Base-by-base conservation (phyloP, 768 basidiomycete species). In the Kondoa malvinella region DNA sequence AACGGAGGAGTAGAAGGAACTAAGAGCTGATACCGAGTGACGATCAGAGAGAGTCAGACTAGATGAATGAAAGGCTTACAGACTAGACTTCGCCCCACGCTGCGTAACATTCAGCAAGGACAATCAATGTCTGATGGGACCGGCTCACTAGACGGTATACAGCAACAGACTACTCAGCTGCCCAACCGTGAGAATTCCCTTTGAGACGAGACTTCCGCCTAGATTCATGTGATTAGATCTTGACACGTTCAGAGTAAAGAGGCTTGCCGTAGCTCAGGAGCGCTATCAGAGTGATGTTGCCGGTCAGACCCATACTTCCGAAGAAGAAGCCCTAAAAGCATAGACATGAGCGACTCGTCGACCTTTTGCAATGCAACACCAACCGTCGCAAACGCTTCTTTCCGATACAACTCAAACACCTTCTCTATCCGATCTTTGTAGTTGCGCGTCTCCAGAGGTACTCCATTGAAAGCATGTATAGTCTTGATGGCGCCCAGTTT, bases 261-360 rank as follows among this genome's bases (percentile, higher is more conserved):
- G n/a, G n/a, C 40, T 8, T 21, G 21, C 40, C 94, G 74, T 95
- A 99, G 57, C 91, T 90, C 33, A 99, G 80, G 30, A 99, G 78
- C 61, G 85, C 88, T 57, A 99, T 80, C 60, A 96, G 77, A 0
- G 94, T 92, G 65, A 94, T 81, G 74, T 97, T 97, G 14, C 94
- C 70, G 16, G 34, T 65, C 62, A 75, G 72, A 15, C 74, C 79
- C 26, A 77, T 76, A 17, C 75, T 76, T 21, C 92, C 94, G 76
- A 88, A 95, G 79, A 99, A 99, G 64, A 95, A 85, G 2, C 71
- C 74, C n/a, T n/a, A n/a, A n/a, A n/a, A n/a, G n/a, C n/a, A n/a
- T n/a, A n/a, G n/a, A n/a, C n/a, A n/a, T n/a, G n/a, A n/a, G n/a
- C n/a, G n/a, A n/a, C n/a, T n/a, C n/a, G n/a, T n/a, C n/a, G n/a